Evolutionary conservation across 1,284 basidiomycete genomes (phyloP).

Genomic region (Heliocybe sulcata): DNA sequence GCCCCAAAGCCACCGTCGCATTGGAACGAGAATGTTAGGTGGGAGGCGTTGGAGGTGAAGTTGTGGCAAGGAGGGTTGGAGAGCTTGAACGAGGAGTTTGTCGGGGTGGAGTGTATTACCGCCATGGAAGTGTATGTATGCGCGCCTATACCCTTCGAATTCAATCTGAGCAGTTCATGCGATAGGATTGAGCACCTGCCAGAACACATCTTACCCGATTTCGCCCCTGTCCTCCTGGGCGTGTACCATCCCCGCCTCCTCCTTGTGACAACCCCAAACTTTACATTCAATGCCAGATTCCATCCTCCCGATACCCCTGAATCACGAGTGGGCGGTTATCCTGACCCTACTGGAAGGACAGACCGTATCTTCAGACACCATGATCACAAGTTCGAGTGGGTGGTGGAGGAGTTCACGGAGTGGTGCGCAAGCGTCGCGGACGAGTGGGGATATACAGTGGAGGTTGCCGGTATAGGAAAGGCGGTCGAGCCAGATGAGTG

Average conservation of each 20-base stretch:
- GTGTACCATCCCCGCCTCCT: slow-evolving; percentile 76
- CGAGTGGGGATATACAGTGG: slow-evolving; percentile 71
- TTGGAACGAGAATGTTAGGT: slow-evolving; percentile 33
- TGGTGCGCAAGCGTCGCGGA: slow-evolving; percentile 64
- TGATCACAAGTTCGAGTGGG: slow-evolving; percentile 96
- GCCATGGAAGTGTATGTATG: slow-evolving; percentile 76
- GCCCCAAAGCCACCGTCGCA: slow-evolving; percentile 21
- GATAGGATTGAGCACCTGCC: slow-evolving; percentile 84
- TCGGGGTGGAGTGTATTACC: slow-evolving; percentile 76
- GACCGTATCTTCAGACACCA: slow-evolving; percentile 68
- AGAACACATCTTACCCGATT: slow-evolving; percentile 61
- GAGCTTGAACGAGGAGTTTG: slow-evolving; percentile 67
- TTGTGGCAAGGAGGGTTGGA: slow-evolving; percentile 84
- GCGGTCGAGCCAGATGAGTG: slow-evolving; percentile 55
- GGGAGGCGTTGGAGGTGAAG: slow-evolving; percentile 68
- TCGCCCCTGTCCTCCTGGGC: slow-evolving; percentile 78
- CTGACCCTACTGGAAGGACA: slow-evolving; percentile 73
- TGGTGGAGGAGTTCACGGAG: slow-evolving; percentile 63
- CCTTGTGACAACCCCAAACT: slow-evolving; percentile 87
- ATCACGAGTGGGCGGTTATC: slow-evolving; percentile 46
- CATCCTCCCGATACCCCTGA: slow-evolving; percentile 46
- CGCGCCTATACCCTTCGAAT: slow-evolving; percentile 4
- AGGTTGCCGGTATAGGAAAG: slow-evolving; percentile 47
- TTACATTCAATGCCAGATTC: slow-evolving; percentile 86
- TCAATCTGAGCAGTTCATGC: slow-evolving; percentile 1